Conservation (phyloP, 1,284 basidiomycete genomes). For the Cutaneotrichosporon cutaneum region DNA sequence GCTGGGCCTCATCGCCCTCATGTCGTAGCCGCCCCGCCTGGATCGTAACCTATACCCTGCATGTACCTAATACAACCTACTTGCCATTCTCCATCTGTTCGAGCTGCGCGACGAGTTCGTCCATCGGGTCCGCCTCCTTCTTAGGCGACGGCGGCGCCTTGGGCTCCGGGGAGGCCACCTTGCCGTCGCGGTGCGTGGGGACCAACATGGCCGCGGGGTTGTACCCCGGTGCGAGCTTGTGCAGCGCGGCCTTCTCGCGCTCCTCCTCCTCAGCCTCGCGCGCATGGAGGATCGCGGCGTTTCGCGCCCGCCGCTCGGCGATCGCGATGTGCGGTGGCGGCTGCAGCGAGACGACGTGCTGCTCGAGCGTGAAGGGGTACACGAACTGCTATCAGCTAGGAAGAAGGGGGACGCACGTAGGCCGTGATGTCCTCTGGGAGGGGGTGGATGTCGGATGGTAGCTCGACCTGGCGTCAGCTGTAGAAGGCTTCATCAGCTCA, state of each 20-base stretch:
- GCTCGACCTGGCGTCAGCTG: constrained; percentile 61
- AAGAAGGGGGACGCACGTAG: constrained; percentile 62
- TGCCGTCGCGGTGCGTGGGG: constrained; percentile 25
- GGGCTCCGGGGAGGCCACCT: background rate
- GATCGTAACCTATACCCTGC: constrained; percentile 11
- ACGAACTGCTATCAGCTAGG: constrained; percentile 65
- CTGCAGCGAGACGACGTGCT: constrained; percentile 72
- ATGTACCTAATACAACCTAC: constrained; percentile 5
- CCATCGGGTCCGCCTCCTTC: constrained; percentile 64
- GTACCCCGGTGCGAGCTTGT: constrained; percentile 50
- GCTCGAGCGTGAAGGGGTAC: constrained; percentile 87
- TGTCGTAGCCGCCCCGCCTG: constrained; percentile 48
- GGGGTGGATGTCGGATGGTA: constrained; percentile 86
- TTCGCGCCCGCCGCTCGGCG: constrained; percentile 63
- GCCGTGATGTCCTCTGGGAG: constrained; percentile 81
- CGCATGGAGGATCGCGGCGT: constrained; percentile 66
- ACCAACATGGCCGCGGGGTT: constrained; percentile 47
- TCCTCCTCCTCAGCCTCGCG: constrained; percentile 75
- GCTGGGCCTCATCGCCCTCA: constrained; percentile 74
- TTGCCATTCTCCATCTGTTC: constrained; percentile 62
- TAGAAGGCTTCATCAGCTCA: constrained; percentile 50
- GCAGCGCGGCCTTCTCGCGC: constrained; percentile 56
- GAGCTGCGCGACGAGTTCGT: constrained; percentile 72
- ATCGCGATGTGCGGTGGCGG: constrained; percentile 67
- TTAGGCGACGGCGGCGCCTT: background rate